Base-by-base conservation (phyloP, 2,329 filamentous ascomycete species). In the Chaetomium globosum region DNA sequence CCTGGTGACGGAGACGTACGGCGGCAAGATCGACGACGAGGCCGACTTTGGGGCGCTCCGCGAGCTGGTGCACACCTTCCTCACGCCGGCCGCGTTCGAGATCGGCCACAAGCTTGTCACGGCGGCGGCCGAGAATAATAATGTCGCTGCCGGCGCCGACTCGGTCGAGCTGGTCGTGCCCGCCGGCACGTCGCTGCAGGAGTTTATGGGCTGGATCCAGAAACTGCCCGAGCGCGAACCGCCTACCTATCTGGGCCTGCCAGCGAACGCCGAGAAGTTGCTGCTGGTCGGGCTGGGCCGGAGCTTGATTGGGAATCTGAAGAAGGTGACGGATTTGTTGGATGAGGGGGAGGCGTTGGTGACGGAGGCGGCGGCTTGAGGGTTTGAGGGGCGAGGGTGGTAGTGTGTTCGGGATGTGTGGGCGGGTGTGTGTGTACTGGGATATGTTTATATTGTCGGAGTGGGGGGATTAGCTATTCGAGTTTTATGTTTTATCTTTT, bases 261-360 rank as follows among this genome's bases (percentile, higher is more conserved):
- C 95, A 43, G 92, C 92, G 31, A 97, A 99, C 76, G 95, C 95
- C 23, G 95, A 99, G 87, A 99, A 98, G 80, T 76, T 99, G 75
- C 78, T 99, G 72, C 83, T 99, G 36, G 91, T 97, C 16, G 93
- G 92, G 2, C 88, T 97, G 73, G 96, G 94, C 52, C 86, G 87
- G 74, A 91, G 89, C 73, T 88, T 97, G 85, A 88, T 97, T 72
- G 85, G 84, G 69, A 93, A 97, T 77, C 73, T 98, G 76, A 88
- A 89, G 74, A 91, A 89, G 77, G 91, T 99, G 60, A 91, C 91
- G 68, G 90, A 92, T 70, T 82, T 97, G 77, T 79, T 99, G 74
- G 94, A 99, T 77, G 95, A 99, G 77, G 93, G 92, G 1, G 95
- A 99, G 82, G 90, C 95, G 77, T 80, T 97, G 70, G 90, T 96